A percentile compares a stretch with the other conserved stretches of the same genome.
phyloP scores from a whole-genome alignment of 2,329 filamentous ascomycete species.

The Fusarium newnesense region DNA sequence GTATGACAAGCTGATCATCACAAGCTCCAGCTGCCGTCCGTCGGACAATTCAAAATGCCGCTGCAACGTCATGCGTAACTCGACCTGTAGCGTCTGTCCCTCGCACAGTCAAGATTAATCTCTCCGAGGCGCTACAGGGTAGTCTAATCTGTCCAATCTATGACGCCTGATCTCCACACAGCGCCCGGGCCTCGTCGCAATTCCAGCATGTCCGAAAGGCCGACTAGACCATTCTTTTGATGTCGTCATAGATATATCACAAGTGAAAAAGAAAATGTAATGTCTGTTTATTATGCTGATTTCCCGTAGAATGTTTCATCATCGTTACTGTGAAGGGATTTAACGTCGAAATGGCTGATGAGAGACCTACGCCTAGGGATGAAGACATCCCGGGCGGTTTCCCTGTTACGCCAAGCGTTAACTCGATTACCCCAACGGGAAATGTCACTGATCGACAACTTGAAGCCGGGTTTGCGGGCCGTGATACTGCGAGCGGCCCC shows the following conservation, averaged over 20 bases:
- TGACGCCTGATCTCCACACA: slow-evolving; percentile 24
- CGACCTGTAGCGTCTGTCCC: background rate
- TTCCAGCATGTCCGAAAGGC: slow-evolving; percentile 30
- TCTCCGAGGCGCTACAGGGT: background rate
- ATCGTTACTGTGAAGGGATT: background rate
- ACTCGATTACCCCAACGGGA: slow-evolving; percentile 19
- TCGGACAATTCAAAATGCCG: slow-evolving; percentile 14
- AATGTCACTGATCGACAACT: slow-evolving; percentile 6
- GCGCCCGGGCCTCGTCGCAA: slow-evolving; percentile 7
- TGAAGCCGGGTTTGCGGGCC: slow-evolving; percentile 27
- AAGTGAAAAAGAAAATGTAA: background rate
- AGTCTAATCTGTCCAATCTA: background rate
- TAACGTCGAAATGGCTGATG: slow-evolving; percentile 28
- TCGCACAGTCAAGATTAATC: background rate
- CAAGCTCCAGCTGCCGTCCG: background rate
- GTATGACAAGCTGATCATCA: background rate
- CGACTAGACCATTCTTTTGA: background rate
- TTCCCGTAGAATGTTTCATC: background rate
- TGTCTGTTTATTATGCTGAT: slow-evolving; percentile 3
- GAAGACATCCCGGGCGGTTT: slow-evolving; percentile 43
- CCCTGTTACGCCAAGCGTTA: slow-evolving; percentile 38
- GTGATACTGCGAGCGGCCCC: background rate
- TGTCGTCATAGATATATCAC: slow-evolving; percentile 34
- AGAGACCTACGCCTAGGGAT: slow-evolving; percentile 37
- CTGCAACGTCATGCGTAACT: slow-evolving; percentile 2